Evolutionary conservation across 495 filamentous ascomycete species (phyloP).

Genomic region (Tuber calosporum): DNA sequence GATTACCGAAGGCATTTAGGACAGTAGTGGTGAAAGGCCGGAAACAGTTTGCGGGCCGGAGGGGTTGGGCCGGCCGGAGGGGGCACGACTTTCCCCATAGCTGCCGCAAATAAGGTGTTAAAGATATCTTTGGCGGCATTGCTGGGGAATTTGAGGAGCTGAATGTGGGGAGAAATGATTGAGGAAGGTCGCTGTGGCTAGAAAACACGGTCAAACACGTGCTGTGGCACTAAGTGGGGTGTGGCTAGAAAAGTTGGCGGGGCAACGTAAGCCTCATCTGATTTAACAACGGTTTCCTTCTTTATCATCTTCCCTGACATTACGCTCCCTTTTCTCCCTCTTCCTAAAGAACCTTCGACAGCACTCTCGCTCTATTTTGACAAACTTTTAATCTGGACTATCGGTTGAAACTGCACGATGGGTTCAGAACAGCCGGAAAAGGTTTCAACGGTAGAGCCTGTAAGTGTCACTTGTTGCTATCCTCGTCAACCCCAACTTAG

Average conservation of each 20-base stretch:
- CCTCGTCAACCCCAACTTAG: background rate
- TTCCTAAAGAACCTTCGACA: background rate
- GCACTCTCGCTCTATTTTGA: background rate
- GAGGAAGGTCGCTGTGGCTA: background rate
- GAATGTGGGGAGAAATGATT: background rate
- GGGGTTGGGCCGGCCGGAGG: background rate
- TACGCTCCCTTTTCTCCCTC: conserved; percentile 5
- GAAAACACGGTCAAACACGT: background rate
- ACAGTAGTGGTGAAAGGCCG: conserved; percentile 27
- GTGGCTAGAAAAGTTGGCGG: conserved; percentile 28
- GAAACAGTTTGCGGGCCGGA: background rate
- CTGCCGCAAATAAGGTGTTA: background rate
- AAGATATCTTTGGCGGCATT: conserved; percentile 29
- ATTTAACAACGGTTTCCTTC: background rate
- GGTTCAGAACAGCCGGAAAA: conserved; percentile 14
- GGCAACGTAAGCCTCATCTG: conserved; percentile 17
- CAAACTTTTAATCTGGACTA: conserved; percentile 4
- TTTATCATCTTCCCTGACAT: background rate
- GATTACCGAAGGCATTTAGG: conserved; percentile 28
- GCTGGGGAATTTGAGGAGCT: background rate
- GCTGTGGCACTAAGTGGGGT: background rate
- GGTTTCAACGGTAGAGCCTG: conserved; percentile 3
- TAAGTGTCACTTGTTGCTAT: background rate
- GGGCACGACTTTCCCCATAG: conserved; percentile 1
- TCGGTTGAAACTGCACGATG: background rate